Base-by-base conservation (phyloP, 2,329 filamentous ascomycete species). In the Chaetomiaceae sp. region DNA sequence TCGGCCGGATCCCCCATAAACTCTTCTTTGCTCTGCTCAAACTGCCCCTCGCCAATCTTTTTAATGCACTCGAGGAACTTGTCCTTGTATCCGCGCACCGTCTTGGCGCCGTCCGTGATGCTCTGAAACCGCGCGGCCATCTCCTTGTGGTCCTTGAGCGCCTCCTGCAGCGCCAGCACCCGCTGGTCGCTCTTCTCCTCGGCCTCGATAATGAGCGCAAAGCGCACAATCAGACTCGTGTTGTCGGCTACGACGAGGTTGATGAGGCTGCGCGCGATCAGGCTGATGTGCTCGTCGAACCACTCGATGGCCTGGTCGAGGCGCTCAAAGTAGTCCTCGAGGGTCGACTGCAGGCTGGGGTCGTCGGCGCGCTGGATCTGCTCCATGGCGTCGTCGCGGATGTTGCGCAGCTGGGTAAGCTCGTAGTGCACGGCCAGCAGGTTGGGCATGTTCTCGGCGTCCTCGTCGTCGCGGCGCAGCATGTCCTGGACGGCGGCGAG, bases 161-260 rank as follows among this genome's bases (percentile, higher is more conserved):
- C 95, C 64, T 97, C 92, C 67, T 96, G 91, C 59, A 99, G 75
- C 2, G 94, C 94, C 66, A 88, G 80, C 23, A 96, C 90, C 61
- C 91, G 88, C 71, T 89, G 88, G 69, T 99, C 94, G 65, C 91
- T 96, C 77, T 91, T 94, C 75, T 99, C 94, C 70, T 99, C 94
- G 29, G 91, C 91, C 68, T 95, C 88, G 59, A 99, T 91, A 52
- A 99, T 85, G 56, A 97, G 80, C 9, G 92, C 94, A 59, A 99
- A 81, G 40, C 94, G 83, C 43, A 97, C 94, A 12, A 99, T 89
- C 65, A 97, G 79, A 33, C 89, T 87, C 60, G 89, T 87, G 66
- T 96, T 96, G 57, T 91, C 91, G 37, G 85, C 81, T 63, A 94
- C 85, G 22, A 99, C 85, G 33, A 97, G 77, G 58, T 85, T 87